Base-by-base conservation (phyloP, 495 filamentous ascomycete species). In the Aspergillus ostianus region DNA sequence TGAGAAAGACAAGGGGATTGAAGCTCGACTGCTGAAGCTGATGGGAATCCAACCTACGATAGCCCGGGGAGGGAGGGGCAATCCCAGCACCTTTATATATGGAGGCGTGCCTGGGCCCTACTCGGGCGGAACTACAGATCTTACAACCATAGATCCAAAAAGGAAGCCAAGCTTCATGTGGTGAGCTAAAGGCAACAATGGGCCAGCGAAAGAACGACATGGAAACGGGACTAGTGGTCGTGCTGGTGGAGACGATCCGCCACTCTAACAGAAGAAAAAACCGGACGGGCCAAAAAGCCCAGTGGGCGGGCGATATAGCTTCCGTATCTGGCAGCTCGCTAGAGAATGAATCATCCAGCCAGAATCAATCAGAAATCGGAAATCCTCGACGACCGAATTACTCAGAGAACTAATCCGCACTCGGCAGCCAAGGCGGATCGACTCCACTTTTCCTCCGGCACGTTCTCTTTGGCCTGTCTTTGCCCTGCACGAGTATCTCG, bases 81-180 rank as follows among this genome's bases (percentile, higher is more conserved):
- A 50, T 9, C 17, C 9, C 17, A 63, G 62, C 62, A 68, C n/a
- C n/a, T n/a, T n/a, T 68, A 68, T 55, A 64, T 32, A 7, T 52
- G 6, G 18, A 3, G 47, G 36, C 2, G 36, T 51, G 47, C 6
- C 47, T 44, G 53, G 12, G 50, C 10, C 27, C 21, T 18, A 47
- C 3, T 26, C 41, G 47, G 32, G 48, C 51, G 44, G 30, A 52
- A 46, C 19, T 26, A 58, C 27, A 23, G 26, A 58, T 60, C 36
- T 15, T 41, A 20, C 18, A 64, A 46, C 49, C 57, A 49, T 47
- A 63, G 55, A 44, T 59, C 56, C 18, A 47, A 60, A 69, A 56
- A 55, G 67, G 67, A 68, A 73, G 69, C 71, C 71, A 70, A 73
- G 69, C 51, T 52, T 53, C 63, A 63, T 5, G 20, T 54, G 55